Evolutionary conservation across 2,329 filamentous ascomycete species (phyloP), one percentile per base, ranked within the genome.

Genomic region (Fusarium sp.): DNA sequence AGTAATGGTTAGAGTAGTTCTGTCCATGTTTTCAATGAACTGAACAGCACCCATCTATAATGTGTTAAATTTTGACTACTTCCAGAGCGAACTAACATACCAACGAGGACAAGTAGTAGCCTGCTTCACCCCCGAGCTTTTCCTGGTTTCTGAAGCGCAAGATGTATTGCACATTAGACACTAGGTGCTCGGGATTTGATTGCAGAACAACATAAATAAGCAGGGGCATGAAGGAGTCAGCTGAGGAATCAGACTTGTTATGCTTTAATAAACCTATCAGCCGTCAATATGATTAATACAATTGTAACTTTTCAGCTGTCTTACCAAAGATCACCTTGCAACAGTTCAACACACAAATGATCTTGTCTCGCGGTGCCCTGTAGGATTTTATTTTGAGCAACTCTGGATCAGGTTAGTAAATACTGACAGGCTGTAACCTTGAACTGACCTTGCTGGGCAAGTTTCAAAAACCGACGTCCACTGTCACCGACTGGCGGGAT

Each of bases 141-240:
- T 99, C 96, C 81, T 98, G 96, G 78, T 98, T 98, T 56, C 96
- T 91, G 84, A 99, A 99, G 49, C 97, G 91, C 56, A 98, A 86
- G 71, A 99, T 98, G 81, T 99, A 99, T 81, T 99, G 96, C 6
- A 99, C 94, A 80, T 99, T 99, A 65, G 95, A 98, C 31, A 98
- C 95, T 38, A 99, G 85, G 81, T 98, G 94, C 68, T 98, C 95
- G 0, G 96, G 96, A 76, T 97, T 98, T 47, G 94, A 94, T 82
- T 96, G 94, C 31, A 99, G 86, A 17, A 98, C 95, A 31, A 97
- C 96, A 76, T 97, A 98, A 63, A 99, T 99, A 62, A 99, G 87
- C 33, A 98, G 87, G 8, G 96, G 93, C 84, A 98, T 94, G 76
- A 99, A 99, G 0, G 95, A 94, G 83, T 99, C 96, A 17, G 96